Evolutionary conservation across 345 rosid genomes (phyloP).

Genomic region (Eucalyptus cladocalyx): DNA sequence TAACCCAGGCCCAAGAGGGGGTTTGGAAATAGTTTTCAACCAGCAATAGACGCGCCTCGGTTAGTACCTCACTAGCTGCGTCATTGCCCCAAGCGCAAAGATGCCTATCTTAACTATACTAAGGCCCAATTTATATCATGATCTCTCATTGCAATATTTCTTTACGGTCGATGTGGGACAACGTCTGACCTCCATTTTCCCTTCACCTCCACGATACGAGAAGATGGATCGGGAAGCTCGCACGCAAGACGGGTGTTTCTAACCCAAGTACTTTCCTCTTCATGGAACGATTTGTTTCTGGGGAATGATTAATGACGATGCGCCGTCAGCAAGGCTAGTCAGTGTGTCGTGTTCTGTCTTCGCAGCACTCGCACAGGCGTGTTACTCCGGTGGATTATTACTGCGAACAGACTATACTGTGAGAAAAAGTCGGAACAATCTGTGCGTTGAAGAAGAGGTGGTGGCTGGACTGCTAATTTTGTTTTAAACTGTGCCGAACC

Average conservation of each 20-base stretch:
- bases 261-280: neutral
- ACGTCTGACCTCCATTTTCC: neutral
- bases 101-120: accelerated
- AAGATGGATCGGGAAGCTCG: neutral
- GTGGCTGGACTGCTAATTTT: neutral
- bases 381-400: neutral
- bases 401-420: neutral
- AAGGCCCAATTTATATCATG: neutral
- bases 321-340: neutral
- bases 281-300: neutral
- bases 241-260: neutral
- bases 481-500: neutral
- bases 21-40: conserved; percentile 37
- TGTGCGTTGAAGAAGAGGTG: neutral
- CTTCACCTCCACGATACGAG: neutral
- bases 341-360: neutral
- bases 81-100: conserved; percentile 26
- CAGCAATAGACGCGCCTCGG: conserved; percentile 38
- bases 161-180: neutral
- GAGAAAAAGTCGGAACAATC: neutral
- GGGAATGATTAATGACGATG: neutral
- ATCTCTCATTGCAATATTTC: neutral
- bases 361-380: neutral
- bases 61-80: conserved; percentile 29
- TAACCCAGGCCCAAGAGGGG: conserved; percentile 26